phyloP scores from a whole-genome alignment of 148 eudicot species.

The Chenopodium suecicum region DNA sequence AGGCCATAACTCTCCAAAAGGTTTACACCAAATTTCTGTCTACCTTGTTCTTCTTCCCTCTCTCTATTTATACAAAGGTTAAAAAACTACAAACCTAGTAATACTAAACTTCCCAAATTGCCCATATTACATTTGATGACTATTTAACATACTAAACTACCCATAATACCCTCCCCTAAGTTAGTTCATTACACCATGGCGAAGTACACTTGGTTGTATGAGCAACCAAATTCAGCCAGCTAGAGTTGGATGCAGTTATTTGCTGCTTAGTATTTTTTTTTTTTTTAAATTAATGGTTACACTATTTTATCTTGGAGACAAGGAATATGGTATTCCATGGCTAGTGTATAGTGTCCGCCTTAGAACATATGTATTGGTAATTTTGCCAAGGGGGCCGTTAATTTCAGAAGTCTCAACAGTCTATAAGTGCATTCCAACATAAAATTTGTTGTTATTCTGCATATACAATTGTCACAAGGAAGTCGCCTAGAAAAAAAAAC shows the following conservation, averaged over 20 bases:
- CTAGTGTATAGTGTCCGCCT: background rate
- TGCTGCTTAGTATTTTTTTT: background rate
- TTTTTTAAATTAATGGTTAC: background rate
- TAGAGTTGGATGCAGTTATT: background rate
- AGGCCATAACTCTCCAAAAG: too few species aligned
- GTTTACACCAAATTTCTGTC: too few species aligned
- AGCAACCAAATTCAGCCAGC: background rate
- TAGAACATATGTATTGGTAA: background rate
- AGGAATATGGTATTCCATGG: background rate
- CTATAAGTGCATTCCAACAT: background rate
- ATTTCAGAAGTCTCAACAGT: background rate
- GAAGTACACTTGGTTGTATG: background rate
- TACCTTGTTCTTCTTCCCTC: too few species aligned
- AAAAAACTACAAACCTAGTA: too few species aligned
- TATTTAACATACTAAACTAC: too few species aligned
- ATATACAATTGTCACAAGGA: background rate
- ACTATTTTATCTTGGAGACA: background rate
- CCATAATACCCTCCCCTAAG: too few species aligned
- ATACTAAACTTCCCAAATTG: too few species aligned
- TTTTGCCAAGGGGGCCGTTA: too few species aligned
- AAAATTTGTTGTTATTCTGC: background rate
- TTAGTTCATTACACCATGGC: too few species aligned
- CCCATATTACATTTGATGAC: too few species aligned
- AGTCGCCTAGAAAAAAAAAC: too few species aligned
- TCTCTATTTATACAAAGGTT: too few species aligned